Conservation (phyloP, 768 basidiomycete genomes). For the Saitozyma sp. region DNA sequence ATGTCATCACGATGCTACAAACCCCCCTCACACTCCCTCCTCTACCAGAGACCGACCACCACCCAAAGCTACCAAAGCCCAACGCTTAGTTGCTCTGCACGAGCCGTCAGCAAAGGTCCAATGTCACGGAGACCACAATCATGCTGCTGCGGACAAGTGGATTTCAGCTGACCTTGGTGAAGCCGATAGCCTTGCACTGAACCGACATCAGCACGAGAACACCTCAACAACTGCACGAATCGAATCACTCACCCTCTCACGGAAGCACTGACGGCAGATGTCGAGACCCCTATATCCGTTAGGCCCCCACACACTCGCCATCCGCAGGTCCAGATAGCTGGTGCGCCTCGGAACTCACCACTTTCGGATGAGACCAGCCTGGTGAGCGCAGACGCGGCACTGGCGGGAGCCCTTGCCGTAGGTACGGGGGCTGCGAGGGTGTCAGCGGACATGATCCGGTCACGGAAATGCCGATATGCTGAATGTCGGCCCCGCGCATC, state of each 20-base stretch:
- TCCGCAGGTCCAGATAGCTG: not conserved
- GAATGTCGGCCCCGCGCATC: no score
- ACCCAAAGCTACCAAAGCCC: not conserved
- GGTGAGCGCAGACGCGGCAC: slow-evolving; percentile 95
- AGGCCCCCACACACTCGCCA: not conserved
- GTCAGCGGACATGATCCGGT: no score
- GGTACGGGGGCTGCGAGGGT: slow-evolving; percentile 65
- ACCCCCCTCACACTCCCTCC: not conserved
- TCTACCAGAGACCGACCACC: not conserved
- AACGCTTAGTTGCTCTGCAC: slow-evolving; percentile 41
- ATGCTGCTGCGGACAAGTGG: no score
- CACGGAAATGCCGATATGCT: no score
- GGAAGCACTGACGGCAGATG: slow-evolving; percentile 98
- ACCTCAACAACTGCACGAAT: not conserved
- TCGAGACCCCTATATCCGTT: slow-evolving; percentile 70
- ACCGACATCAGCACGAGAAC: slow-evolving; percentile 3
- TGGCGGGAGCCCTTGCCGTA: slow-evolving; percentile 93
- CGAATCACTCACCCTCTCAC: slow-evolving; percentile 66
- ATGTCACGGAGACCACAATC: no score
- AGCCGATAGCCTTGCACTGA: slow-evolving; percentile 76
- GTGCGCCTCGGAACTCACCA: slow-evolving; percentile 26
- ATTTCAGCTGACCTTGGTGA: slow-evolving; percentile 70
- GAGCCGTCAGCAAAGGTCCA: slow-evolving; percentile 13
- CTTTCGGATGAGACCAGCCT: slow-evolving; percentile 88
- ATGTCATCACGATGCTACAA: slow-evolving; percentile 15